Conservation (phyloP, 495 filamentous ascomycete species). For the Hypoxylon perforatum region DNA sequence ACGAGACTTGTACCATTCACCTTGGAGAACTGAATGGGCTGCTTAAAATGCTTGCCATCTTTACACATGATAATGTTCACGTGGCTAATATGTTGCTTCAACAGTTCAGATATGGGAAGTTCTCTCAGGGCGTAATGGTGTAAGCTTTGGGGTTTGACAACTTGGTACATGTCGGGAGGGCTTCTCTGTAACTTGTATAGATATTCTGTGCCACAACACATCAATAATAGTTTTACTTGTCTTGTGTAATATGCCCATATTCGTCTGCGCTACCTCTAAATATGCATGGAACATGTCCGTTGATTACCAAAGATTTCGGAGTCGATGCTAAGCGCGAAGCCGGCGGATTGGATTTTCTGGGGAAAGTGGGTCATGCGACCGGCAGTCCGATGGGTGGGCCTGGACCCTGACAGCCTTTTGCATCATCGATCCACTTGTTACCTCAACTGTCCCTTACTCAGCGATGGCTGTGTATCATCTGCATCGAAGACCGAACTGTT, state of each 20-base stretch:
- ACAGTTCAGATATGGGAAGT: background rate
- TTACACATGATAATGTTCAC: conserved; percentile 7
- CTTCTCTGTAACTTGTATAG: too few relatives aligned
- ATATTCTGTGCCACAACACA: too few relatives aligned
- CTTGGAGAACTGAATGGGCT: conserved; percentile 90
- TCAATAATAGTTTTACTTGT: too few relatives aligned
- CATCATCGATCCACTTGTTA: conserved; percentile 31
- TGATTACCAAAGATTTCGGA: conserved; percentile 17
- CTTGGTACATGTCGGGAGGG: too few relatives aligned
- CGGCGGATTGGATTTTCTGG: conserved; percentile 33
- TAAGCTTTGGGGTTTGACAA: too few relatives aligned
- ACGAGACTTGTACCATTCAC: conserved; percentile 77
- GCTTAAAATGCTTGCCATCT: conserved; percentile 25
- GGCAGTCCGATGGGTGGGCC: conserved; percentile 5
- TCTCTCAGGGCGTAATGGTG: too few relatives aligned
- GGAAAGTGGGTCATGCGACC: conserved; percentile 31
- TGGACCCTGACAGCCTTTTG: conserved; percentile 31
- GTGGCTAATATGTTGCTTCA: conserved; percentile 13
- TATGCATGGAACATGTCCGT: too few relatives aligned
- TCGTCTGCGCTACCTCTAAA: too few relatives aligned
- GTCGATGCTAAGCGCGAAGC: background rate
- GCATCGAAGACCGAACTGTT: background rate
- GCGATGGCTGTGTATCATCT: background rate
- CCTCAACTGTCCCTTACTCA: background rate
- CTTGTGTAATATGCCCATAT: too few relatives aligned